phyloP scores from a whole-genome alignment of 2,329 filamentous ascomycete genomes.

The Aspergillus neoniger region DNA sequence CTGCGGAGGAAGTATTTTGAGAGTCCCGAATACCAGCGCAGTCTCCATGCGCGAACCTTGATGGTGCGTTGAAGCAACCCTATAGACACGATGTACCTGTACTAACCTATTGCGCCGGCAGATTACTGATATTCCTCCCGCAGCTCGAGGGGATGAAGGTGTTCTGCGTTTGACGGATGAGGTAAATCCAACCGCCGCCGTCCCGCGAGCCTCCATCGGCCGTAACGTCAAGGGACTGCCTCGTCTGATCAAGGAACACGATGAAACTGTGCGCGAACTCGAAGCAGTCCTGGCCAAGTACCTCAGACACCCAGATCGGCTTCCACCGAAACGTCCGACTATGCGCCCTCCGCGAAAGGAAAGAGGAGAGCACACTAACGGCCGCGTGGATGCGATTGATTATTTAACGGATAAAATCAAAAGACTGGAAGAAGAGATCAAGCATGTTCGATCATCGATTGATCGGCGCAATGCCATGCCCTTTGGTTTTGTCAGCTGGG shows the following conservation, averaged over 20 bases:
- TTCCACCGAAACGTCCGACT: conserved; percentile 74
- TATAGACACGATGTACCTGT: not conserved
- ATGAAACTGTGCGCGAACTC: conserved; percentile 75
- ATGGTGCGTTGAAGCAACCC: conserved; percentile 44
- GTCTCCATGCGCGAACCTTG: conserved; percentile 71
- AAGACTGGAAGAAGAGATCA: conserved; percentile 79
- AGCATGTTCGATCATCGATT: conserved; percentile 75
- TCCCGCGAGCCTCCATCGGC: conserved; percentile 79
- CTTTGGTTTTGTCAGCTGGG: conserved; percentile 93
- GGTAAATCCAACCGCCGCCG: conserved; percentile 74
- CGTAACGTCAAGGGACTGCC: conserved; percentile 92
- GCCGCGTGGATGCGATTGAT: conserved; percentile 90
- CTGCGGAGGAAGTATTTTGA: conserved; percentile 80
- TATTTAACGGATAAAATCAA: conserved; percentile 85
- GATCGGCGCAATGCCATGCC: conserved; percentile 86
- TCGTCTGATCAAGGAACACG: conserved; percentile 79
- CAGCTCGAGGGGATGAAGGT: conserved; percentile 80
- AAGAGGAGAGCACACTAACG: conserved; percentile 63
- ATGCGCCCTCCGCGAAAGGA: conserved; percentile 83
- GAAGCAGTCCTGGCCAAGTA: conserved; percentile 87
- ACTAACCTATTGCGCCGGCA: conserved; percentile 32
- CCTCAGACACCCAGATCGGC: conserved; percentile 77
- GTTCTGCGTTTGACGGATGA: conserved; percentile 80
- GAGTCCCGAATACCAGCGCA: conserved; percentile 82
- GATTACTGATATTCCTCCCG: conserved; percentile 80